Percentiles rank a stretch among this genome's conserved stretches.
phyloP scores from a whole-genome alignment of 352 stramenopile species.

The Phytophthora citricola region DNA sequence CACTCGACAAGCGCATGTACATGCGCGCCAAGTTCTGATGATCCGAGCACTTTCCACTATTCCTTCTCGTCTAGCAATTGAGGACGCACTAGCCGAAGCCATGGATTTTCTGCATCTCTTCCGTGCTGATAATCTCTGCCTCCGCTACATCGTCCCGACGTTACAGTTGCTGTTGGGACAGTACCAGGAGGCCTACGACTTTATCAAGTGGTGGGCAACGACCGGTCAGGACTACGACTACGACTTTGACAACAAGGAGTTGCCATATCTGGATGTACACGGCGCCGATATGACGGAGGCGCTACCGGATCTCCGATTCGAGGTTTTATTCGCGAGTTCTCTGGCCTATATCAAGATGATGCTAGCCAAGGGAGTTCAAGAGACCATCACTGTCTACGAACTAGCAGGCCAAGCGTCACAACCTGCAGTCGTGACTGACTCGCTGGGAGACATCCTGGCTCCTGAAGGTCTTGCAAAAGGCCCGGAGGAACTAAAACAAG shows the following conservation, averaged over 20 bases:
- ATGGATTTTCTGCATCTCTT: neutral
- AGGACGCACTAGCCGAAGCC: neutral
- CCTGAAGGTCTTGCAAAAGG: neutral
- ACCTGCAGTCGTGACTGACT: neutral
- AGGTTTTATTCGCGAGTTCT: neutral
- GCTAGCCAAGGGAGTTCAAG: neutral
- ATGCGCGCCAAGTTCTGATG: neutral
- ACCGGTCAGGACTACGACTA: neutral
- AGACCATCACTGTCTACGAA: neutral
- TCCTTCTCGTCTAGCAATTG: neutral
- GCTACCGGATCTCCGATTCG: neutral
- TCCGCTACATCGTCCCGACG: neutral
- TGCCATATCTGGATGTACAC: neutral
- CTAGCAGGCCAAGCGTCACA: neutral
- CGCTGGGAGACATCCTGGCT: neutral
- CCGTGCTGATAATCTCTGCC: neutral
- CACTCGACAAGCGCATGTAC: neutral
- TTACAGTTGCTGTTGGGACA: neutral
- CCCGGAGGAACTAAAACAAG: neutral
- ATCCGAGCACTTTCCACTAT: neutral
- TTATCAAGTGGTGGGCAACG: neutral
- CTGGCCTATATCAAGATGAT: neutral
- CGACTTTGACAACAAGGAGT: neutral
- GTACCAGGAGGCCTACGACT: neutral
- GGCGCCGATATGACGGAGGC: neutral